Conservation (phyloP, 2,329 filamentous ascomycete species). For the Trichoderma sp. region DNA sequence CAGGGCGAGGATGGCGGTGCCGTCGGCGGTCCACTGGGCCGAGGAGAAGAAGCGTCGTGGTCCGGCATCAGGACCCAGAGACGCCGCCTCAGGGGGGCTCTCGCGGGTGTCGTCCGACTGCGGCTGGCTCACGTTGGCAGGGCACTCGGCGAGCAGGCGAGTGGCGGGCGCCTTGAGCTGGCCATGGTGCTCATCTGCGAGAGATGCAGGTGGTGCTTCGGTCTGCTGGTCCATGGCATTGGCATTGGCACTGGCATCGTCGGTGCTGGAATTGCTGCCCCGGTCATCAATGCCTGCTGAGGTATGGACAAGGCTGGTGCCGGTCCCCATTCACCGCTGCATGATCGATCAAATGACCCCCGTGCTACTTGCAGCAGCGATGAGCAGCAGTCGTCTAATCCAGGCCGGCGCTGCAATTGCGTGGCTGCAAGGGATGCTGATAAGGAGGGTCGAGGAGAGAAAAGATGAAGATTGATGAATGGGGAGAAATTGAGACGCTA, state of each 20-base stretch:
- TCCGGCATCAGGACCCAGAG: not conserved
- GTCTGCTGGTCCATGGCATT: conserved; percentile 5
- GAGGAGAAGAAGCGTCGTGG: conserved; percentile 42
- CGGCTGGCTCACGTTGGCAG: not conserved
- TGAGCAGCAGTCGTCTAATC: not conserved
- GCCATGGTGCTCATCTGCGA: conserved; percentile 2
- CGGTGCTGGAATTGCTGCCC: conserved; percentile 12
- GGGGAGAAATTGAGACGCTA: not conserved
- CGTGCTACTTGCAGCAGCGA: not conserved
- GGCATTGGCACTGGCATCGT: not conserved
- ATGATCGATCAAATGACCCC: conserved; percentile 1
- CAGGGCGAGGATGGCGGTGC: conserved; percentile 59
- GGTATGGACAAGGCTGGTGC: conserved; percentile 11
- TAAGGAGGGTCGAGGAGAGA: conserved; percentile 1
- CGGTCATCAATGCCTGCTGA: not conserved
- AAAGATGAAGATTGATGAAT: not conserved
- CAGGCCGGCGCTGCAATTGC: too few species aligned
- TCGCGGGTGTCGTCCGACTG: not conserved
- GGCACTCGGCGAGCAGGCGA: conserved; percentile 16
- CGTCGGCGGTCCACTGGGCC: conserved; percentile 58
- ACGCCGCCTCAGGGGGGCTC: not conserved
- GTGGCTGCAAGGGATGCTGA: not conserved
- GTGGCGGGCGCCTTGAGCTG: conserved; percentile 1
- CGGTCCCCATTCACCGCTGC: conserved; percentile 20
- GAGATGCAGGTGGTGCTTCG: not conserved